Evolutionary conservation across 495 filamentous ascomycete species (phyloP).

Genomic region (Hypoxylon trugodes): DNA sequence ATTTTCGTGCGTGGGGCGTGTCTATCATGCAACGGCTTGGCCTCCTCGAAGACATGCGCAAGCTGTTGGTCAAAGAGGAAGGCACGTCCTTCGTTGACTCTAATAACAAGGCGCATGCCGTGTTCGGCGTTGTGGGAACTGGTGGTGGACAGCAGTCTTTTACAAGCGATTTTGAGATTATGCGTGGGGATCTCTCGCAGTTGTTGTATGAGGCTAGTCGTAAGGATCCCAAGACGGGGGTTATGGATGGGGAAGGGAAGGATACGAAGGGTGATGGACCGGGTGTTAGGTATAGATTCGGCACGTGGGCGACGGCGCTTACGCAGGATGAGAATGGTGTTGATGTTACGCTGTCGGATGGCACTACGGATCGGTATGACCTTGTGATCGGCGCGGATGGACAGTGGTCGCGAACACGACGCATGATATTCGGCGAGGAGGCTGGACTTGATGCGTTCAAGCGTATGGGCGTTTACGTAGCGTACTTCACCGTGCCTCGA

Average conservation of each 20-base stretch:
- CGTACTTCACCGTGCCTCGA: constrained; percentile 23
- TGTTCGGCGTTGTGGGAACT: constrained; percentile 47
- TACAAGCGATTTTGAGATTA: constrained; percentile 63
- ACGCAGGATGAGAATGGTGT: constrained; percentile 31
- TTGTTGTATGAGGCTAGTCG: constrained; percentile 57
- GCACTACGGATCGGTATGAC: constrained; percentile 49
- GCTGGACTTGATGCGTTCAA: constrained; percentile 32
- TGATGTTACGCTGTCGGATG: constrained; percentile 47
- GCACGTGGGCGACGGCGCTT: constrained; percentile 5
- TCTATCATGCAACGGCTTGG: constrained; percentile 60
- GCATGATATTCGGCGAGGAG: constrained; percentile 44
- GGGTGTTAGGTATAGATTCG: constrained; percentile 34
- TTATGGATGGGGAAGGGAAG: not conserved
- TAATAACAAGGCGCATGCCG: constrained; percentile 47
- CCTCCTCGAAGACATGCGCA: constrained; percentile 52
- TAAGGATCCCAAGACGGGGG: constrained; percentile 43
- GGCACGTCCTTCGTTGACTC: constrained; percentile 53
- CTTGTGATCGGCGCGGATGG: constrained; percentile 63
- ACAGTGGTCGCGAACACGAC: constrained; percentile 52
- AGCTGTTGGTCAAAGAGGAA: constrained; percentile 45
- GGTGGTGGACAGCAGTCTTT: constrained; percentile 52
- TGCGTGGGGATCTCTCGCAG: constrained; percentile 57
- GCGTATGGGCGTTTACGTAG: constrained; percentile 23
- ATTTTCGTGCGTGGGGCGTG: constrained; percentile 57
- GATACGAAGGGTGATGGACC: constrained; percentile 2